Conservation (phyloP, 208 protist species). For the Acanthamoeba castellanii region DNA sequence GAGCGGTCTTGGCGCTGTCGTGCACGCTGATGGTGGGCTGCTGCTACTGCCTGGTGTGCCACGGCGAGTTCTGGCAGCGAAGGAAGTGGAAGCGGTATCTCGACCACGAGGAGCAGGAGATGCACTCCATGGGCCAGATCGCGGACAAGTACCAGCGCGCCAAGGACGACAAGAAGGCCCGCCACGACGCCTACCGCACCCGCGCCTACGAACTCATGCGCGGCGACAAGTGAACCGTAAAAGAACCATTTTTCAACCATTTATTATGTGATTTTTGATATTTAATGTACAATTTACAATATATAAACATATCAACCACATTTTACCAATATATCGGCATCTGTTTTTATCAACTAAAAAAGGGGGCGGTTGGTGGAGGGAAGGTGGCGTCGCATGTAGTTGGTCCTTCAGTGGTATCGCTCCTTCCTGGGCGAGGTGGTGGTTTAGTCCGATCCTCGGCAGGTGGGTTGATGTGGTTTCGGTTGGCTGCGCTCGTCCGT, state of each 20-base stretch:
- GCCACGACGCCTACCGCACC: constrained; percentile 29
- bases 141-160: background rate
- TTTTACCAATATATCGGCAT: too few species aligned
- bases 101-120: constrained; percentile 9
- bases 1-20: background rate
- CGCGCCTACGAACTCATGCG: constrained; percentile 60
- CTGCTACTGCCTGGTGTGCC: constrained; percentile 61
- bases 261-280: background rate
- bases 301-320: too few species aligned
- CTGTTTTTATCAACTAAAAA: too few species aligned
- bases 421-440: background rate
- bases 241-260: background rate
- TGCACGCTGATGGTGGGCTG: background rate
- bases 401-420: constrained; percentile 23
- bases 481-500: background rate
- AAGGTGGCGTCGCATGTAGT: constrained; percentile 46
- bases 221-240: background rate
- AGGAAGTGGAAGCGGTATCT: constrained; percentile 35
- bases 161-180: constrained; percentile 28
- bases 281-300: background rate
- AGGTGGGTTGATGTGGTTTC: background rate
- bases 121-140: background rate
- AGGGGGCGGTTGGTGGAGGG: background rate
- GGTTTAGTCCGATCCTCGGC: background rate
- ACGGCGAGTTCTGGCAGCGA: constrained; percentile 40